Base-by-base conservation (phyloP, 2,329 filamentous ascomycete species). In the Chaetomium sp. region DNA sequence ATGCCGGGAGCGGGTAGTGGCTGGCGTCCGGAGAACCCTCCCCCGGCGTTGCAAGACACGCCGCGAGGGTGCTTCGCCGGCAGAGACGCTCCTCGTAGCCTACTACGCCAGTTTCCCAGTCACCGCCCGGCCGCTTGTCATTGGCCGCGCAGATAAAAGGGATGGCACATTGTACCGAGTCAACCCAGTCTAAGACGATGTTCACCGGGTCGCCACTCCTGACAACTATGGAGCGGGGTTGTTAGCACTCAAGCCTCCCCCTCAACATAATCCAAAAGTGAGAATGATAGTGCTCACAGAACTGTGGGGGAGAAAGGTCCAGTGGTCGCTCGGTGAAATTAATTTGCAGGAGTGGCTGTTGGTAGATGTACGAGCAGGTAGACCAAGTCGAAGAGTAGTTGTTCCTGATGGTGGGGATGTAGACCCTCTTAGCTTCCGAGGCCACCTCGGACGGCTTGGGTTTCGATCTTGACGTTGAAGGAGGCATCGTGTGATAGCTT, bases 91-190 rank as follows among this genome's bases (percentile, higher is more conserved):
- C 88, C 72, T 88, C 84, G 52, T 83, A 84, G 36, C 82, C 82
- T 62, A 80, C 76, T 10, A 80, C 72, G 8, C 79, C 80, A 38
- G 75, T 69, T 53, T 90, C 87, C 88, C 88, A 91, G 67, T 91
- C 87, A n/a, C 88, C 88, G 8, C 88, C 88, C 0, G 87, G 79
- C 40, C 86, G 78, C 66, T 86, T 87, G 68, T 91, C 87, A 70
- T 91, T 89, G 48, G 88, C 88, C 54, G 84, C 80, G 62, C 86
- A 89, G 59, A 89, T 81, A 56, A 89, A 84, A 0, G 85, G 83
- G 54, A 88, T 78, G 49, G 70, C 64, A 49, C 61, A 62, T 19
- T 71, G 76, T 44, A 62, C 53, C 27, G 66, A 61, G 32, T 61
- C 61, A 10, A 69, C 68, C 78, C 84, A 87, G 55, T 79, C 74